Conservation (phyloP, 345 rosid species). For the Eucalyptus lansdowneana region DNA sequence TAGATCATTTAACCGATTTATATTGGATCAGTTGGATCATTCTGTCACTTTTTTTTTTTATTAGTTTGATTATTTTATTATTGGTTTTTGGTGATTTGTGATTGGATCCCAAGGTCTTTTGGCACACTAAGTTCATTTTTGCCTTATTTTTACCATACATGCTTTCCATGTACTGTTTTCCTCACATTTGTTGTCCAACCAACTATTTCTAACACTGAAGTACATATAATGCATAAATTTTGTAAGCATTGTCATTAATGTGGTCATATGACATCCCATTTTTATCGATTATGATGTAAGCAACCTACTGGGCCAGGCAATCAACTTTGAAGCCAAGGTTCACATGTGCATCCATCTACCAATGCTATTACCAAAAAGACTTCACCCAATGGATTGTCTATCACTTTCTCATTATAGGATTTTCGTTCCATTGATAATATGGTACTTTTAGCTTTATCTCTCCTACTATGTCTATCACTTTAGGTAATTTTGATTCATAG, state of each 20-base stretch:
- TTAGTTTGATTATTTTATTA: no score
- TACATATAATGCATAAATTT: not conserved
- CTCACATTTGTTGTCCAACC: not conserved
- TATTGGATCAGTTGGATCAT: fast-evolving
- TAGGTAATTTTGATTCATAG: not conserved
- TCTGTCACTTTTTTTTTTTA: not conserved
- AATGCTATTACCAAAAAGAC: not conserved
- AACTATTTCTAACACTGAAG: not conserved
- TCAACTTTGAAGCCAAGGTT: not conserved
- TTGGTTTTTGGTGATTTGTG: not conserved
- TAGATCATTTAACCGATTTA: no score
- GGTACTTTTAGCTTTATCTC: no score
- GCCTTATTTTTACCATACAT: not conserved
- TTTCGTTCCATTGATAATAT: not conserved
- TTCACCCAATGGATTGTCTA: not conserved
- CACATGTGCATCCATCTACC: no score
- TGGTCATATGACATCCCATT: not conserved
- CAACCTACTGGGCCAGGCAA: not conserved
- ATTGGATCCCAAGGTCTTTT: not conserved
- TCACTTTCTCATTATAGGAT: not conserved
- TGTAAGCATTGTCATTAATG: not conserved
- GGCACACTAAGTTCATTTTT: not conserved
- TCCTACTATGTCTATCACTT: no score
- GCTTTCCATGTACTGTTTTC: not conserved
- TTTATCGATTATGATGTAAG: not conserved